Percentiles rank a stretch among this genome's conserved stretches.
Conservation (phyloP, 495 filamentous ascomycete genomes). For the Umbilicaria muhlenbergii region DNA sequence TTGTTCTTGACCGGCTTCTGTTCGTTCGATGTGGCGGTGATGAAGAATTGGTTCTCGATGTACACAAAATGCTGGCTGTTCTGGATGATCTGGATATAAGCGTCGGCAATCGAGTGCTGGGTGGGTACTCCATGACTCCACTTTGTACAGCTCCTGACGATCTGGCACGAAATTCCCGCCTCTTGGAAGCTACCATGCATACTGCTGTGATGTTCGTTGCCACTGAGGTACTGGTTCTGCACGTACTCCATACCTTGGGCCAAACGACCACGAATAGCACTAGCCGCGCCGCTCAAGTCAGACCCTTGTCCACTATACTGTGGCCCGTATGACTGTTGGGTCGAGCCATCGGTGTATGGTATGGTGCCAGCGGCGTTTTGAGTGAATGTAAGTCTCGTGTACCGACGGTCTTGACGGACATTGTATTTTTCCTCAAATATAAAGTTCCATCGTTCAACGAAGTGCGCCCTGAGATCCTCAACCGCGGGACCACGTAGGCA, state of each 20-base stretch:
- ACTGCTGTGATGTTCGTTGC: slow-evolving; percentile 5
- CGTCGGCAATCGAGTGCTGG: slow-evolving; percentile 80
- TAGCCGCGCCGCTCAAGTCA: slow-evolving; percentile 22
- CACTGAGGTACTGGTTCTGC: slow-evolving; percentile 9
- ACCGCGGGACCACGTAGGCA: slow-evolving; percentile 69
- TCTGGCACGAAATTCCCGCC: slow-evolving; percentile 45
- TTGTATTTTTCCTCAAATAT: slow-evolving; percentile 76
- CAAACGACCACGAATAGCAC: slow-evolving; percentile 26
- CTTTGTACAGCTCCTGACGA: slow-evolving; percentile 52
- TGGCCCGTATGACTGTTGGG: background rate
- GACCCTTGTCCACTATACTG: slow-evolving; percentile 16
- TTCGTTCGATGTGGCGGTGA: slow-evolving; percentile 64
- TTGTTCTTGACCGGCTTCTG: slow-evolving; percentile 75
- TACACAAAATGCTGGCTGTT: slow-evolving; percentile 78
- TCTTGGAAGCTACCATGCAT: slow-evolving; percentile 6
- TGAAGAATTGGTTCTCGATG: slow-evolving; percentile 98
- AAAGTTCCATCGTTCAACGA: slow-evolving; percentile 85
- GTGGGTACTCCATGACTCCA: slow-evolving; percentile 56
- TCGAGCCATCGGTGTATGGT: slow-evolving; percentile 5
- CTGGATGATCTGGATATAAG: slow-evolving; percentile 69
- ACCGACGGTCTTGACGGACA: slow-evolving; percentile 45
- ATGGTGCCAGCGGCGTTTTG: slow-evolving; percentile 8
- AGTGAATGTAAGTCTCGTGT: slow-evolving; percentile 32
- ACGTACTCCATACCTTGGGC: slow-evolving; percentile 28
- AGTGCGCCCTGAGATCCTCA: slow-evolving; percentile 62